Evolutionary conservation across 805 yeast genomes (phyloP).

Genomic region (Metschnikowia proteae): DNA sequence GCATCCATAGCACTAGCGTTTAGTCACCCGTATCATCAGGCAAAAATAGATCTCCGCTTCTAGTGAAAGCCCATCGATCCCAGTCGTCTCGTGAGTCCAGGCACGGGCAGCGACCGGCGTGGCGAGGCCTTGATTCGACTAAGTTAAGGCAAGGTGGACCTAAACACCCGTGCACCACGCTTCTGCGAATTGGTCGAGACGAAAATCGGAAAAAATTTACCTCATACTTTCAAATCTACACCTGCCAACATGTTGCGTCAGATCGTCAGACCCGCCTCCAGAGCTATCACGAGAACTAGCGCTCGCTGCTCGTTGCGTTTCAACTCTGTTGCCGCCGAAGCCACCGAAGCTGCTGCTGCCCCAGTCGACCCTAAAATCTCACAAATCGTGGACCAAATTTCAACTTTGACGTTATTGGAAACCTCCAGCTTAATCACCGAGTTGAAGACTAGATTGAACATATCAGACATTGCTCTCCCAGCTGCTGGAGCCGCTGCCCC

Average conservation of each 20-base stretch:
- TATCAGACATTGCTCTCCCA: constrained; percentile 89
- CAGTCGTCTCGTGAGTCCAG: too few relatives aligned
- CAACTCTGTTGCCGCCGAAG: constrained; percentile 45
- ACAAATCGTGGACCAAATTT: constrained; percentile 83
- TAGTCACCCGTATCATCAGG: background rate
- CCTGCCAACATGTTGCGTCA: constrained; percentile 31
- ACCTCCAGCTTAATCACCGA: constrained; percentile 84
- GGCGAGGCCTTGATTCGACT: background rate
- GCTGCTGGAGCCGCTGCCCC: constrained; percentile 55
- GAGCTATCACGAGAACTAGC: constrained; percentile 28
- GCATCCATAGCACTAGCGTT: background rate
- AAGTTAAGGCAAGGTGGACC: background rate
- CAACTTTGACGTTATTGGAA: constrained; percentile 87
- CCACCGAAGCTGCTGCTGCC: constrained; percentile 29
- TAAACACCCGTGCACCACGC: constrained; percentile 3
- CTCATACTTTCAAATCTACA: constrained; percentile 9
- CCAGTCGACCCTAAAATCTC: constrained; percentile 85
- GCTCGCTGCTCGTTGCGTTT: constrained; percentile 35
- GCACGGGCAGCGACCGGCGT: too few relatives aligned
- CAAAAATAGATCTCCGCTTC: too few relatives aligned
- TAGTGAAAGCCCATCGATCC: too few relatives aligned
- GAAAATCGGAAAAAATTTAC: constrained; percentile 10
- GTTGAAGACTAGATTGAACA: constrained; percentile 76
- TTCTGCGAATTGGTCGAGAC: constrained; percentile 5
- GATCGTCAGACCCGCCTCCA: constrained; percentile 35